A percentile compares a stretch with the other conserved stretches of the same genome.
Evolutionary conservation across 768 basidiomycete genomes (phyloP).

Genomic region (Erythrobasidium yunnanense): DNA sequence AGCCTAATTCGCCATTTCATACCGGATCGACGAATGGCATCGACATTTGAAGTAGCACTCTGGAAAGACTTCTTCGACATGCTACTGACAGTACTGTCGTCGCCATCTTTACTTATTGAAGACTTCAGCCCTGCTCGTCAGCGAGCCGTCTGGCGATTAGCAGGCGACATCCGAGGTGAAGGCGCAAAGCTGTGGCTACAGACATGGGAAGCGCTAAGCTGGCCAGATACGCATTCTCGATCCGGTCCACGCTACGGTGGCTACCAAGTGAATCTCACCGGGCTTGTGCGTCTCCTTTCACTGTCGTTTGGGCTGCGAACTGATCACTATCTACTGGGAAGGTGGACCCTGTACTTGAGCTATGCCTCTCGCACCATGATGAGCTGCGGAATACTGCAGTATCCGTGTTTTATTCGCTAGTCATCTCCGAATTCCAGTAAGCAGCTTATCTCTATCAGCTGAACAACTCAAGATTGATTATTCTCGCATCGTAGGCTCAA

Average conservation of each 20-base stretch:
- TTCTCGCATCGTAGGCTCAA: slow-evolving; percentile 46
- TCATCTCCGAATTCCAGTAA: slow-evolving; percentile 49
- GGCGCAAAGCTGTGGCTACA: slow-evolving; percentile 67
- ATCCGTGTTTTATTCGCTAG: slow-evolving; percentile 88
- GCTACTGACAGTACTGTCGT: slow-evolving; percentile 68
- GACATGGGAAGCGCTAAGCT: slow-evolving; percentile 77
- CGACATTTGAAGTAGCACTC: slow-evolving; percentile 60
- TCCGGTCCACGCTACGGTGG: slow-evolving; percentile 46
- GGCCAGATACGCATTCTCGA: slow-evolving; percentile 41
- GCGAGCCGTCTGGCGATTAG: slow-evolving; percentile 46
- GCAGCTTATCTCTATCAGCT: neutral
- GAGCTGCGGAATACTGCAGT: slow-evolving; percentile 79
- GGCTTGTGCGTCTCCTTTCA: neutral
- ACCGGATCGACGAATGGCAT: slow-evolving; percentile 54
- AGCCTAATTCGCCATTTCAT: slow-evolving; percentile 73
- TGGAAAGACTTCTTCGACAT: slow-evolving; percentile 76
- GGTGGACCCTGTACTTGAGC: slow-evolving; percentile 72
- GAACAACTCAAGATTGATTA: slow-evolving; percentile 4
- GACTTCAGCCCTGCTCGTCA: slow-evolving; percentile 82
- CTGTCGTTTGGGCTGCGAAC: too few species aligned
- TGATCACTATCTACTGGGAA: slow-evolving; percentile 50
- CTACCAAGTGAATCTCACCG: slow-evolving; percentile 53
- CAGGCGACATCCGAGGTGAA: slow-evolving; percentile 86
- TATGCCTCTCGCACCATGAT: slow-evolving; percentile 92
- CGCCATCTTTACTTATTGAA: slow-evolving; percentile 83